Evolutionary conservation across 352 stramenopile genomes (phyloP).

Genomic region (Phytophthora syringae): DNA sequence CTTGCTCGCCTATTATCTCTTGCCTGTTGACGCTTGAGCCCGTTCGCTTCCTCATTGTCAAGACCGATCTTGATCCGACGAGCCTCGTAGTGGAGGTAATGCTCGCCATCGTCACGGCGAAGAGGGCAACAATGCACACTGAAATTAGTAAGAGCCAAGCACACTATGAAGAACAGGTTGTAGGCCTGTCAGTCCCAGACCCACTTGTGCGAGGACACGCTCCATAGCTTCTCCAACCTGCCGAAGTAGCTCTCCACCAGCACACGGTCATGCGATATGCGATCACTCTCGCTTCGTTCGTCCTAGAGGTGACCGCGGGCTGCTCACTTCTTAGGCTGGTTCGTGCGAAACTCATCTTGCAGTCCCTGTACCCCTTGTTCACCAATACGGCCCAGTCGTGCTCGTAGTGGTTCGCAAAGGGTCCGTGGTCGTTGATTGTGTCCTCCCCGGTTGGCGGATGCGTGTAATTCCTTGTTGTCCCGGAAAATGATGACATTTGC

Average conservation of each 20-base stretch:
- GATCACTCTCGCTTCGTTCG: too few species aligned
- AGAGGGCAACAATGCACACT: neutral
- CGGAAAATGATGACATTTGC: too few species aligned
- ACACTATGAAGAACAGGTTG: neutral
- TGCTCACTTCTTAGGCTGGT: too few species aligned
- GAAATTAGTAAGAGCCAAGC: neutral
- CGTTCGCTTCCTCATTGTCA: neutral
- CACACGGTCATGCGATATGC: too few species aligned
- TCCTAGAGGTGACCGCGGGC: too few species aligned
- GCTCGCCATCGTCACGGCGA: slow-evolving; percentile 1
- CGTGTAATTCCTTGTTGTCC: too few species aligned
- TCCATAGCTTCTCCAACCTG: slow-evolving; percentile 2
- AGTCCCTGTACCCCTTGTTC: too few species aligned
- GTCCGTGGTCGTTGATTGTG: too few species aligned
- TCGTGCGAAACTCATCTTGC: too few species aligned
- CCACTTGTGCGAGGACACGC: slow-evolving; percentile 8
- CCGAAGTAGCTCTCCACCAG: neutral
- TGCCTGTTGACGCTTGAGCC: neutral
- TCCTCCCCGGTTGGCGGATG: too few species aligned
- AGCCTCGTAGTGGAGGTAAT: neutral
- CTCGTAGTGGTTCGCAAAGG: too few species aligned
- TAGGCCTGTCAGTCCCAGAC: neutral
- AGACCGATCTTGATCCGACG: neutral
- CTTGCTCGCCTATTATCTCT: neutral
- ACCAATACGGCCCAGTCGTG: too few species aligned